Conservation (phyloP, 2,329 filamentous ascomycete species). For the Dothistroma septosporum region DNA sequence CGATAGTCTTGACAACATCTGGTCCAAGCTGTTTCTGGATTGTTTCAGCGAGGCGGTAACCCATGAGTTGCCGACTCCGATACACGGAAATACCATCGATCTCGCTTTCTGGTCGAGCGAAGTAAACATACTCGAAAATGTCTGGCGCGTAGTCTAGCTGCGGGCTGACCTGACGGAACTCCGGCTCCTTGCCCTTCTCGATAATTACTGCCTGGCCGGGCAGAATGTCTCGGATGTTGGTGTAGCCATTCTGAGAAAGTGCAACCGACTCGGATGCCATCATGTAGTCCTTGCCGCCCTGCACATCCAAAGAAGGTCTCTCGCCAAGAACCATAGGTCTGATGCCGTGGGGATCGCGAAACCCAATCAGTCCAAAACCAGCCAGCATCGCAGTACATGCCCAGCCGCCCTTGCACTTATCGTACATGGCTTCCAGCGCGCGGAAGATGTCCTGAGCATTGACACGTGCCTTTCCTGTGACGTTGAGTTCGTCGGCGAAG, state of each 20-base stretch:
- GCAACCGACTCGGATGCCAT: conserved; percentile 87
- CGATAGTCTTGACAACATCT: conserved; percentile 69
- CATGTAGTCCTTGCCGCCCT: conserved; percentile 73
- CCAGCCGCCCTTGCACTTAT: conserved; percentile 68
- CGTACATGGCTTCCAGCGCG: conserved; percentile 67
- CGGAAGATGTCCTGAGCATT: conserved; percentile 74
- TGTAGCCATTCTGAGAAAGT: conserved; percentile 74
- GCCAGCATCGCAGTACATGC: conserved; percentile 80
- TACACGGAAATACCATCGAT: conserved; percentile 89
- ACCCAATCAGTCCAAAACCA: conserved; percentile 74
- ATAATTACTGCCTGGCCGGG: conserved; percentile 85
- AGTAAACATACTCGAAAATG: conserved; percentile 85
- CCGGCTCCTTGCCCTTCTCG: conserved; percentile 67
- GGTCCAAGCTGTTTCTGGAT: conserved; percentile 65
- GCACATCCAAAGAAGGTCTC: conserved; percentile 46
- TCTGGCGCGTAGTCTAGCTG: conserved; percentile 72
- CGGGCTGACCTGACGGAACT: conserved; percentile 70
- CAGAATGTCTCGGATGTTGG: conserved; percentile 68
- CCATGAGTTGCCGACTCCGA: conserved; percentile 81
- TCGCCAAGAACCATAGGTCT: conserved; percentile 77
- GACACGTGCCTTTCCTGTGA: conserved; percentile 75
- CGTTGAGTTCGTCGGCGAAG: conserved; percentile 75
- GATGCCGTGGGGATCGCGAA: conserved; percentile 76
- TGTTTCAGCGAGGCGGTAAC: conserved; percentile 70
- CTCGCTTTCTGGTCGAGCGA: conserved; percentile 73